Evolutionary conservation across 768 basidiomycete species (phyloP), one percentile per base, ranked within the genome.

Genomic region (Mrakia hoshinonis): DNA sequence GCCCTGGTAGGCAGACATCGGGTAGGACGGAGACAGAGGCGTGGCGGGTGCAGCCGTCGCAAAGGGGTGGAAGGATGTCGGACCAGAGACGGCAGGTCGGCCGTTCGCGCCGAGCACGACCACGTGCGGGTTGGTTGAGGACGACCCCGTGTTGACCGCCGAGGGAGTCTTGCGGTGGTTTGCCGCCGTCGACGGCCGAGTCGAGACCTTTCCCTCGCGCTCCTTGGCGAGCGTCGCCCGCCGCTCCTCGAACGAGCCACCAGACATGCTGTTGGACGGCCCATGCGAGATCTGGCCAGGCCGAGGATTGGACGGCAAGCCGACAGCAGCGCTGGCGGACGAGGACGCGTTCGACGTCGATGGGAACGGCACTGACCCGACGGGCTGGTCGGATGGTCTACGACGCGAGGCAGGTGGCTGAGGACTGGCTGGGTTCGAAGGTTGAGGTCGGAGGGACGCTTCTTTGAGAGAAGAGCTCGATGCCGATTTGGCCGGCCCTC

Each of bases 341-440:
- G 36, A 29, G 26, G 58, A 60, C 24, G 18, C 24, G 52, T 58
- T 18, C 68, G 67, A 18, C 11, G 61, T 76, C 34, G 76, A 80
- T 79, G 39, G 82, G 82, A 4, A 82, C 82, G 52, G 80, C 31
- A 47, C 24, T 26, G 26, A 31, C 26, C 29, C 13, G 64, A 15
- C 46, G 47, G 81, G 52, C 82, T 75, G 12, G 83, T 84, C 0
- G 83, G 80, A 49, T 22, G 11, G 67, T 52, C 39, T 61, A 51
- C 39, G 69, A 31, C 12, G 70, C 22, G 38, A 63, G 22, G 29
- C 64, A 4, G 26, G 54, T n/a, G 55, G 34, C 0, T 34, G 54
- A 26, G 43, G 73, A 29, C 15, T n/a, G 55, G n/a, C 58, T 24
- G 36, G 24, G 46, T 39, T 24, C 5, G 43, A 3, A 31, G 26